phyloP scores from a whole-genome alignment of 1,139 yeast species.

The Yamadazyma mexicana region DNA sequence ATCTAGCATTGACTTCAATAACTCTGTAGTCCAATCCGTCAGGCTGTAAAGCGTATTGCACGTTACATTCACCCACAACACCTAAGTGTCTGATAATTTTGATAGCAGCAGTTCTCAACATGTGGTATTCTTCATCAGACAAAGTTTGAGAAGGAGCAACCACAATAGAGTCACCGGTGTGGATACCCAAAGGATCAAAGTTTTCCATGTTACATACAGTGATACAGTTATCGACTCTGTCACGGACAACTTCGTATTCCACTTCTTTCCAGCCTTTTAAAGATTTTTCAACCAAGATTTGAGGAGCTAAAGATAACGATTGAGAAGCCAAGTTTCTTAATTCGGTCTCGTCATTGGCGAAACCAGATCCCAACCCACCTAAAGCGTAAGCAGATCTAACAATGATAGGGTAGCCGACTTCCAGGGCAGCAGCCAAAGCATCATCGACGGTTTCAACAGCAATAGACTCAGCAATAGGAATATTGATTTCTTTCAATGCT shows the following conservation, averaged over 20 bases:
- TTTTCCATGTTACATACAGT: constrained; percentile 99
- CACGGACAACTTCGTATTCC: constrained; percentile 98
- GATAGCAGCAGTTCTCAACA: constrained; percentile 96
- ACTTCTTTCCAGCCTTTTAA: constrained; percentile 99
- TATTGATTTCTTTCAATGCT: constrained; percentile 89
- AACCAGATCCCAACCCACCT: constrained; percentile 98
- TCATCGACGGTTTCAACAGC: constrained; percentile 94
- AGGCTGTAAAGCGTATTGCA: constrained; percentile 95
- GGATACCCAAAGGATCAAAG: constrained; percentile 96
- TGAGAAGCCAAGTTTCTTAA: constrained; percentile 84
- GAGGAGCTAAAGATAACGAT: constrained; percentile 88
- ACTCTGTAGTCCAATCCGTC: constrained; percentile 94
- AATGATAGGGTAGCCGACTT: constrained; percentile 92
- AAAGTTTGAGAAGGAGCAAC: constrained; percentile 98
- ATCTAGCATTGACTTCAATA: constrained; percentile 95
- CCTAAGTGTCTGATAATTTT: constrained; percentile 97
- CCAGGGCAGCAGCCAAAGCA: constrained; percentile 82
- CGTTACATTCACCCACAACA: constrained; percentile 98
- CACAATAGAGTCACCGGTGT: constrained; percentile 98
- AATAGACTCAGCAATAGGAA: constrained; percentile 94
- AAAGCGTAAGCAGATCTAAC: constrained; percentile 97
- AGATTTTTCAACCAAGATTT: constrained; percentile 93
- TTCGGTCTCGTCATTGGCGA: constrained; percentile 81
- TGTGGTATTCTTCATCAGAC: constrained; percentile 95
- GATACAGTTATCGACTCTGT: constrained; percentile 93